Conservation (phyloP, 1,139 yeast genomes). For the Magnusiomyces magnusii region DNA sequence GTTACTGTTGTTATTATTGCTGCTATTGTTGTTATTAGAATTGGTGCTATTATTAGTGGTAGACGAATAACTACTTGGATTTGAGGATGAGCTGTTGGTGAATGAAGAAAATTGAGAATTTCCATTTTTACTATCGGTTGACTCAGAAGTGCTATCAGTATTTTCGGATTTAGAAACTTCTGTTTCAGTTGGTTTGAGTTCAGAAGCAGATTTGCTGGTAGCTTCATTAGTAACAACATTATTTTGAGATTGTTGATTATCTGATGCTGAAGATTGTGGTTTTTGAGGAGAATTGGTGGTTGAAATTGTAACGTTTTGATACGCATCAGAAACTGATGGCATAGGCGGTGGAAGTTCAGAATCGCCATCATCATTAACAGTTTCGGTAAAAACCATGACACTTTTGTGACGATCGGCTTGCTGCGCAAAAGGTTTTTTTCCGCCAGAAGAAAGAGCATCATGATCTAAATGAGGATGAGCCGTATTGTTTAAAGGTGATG, state of each 20-base stretch:
- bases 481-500: neutral
- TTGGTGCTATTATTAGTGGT: neutral
- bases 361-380: neutral
- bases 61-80: neutral
- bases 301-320: neutral
- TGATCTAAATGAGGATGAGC: slow-evolving; percentile 2
- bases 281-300: neutral
- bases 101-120: neutral
- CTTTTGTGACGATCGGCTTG: slow-evolving; percentile 14
- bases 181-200: neutral
- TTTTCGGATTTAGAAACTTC: neutral
- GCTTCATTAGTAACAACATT: neutral
- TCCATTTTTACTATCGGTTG: no score
- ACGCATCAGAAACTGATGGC: neutral
- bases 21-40: neutral
- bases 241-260: no score
- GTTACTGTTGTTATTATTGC: slow-evolving; percentile 4
- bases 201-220: neutral
- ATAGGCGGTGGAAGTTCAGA: slow-evolving; percentile 2
- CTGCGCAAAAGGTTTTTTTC: slow-evolving; percentile 6
- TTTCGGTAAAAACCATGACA: slow-evolving; percentile 10
- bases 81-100: neutral
- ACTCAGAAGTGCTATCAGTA: neutral
- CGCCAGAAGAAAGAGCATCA: slow-evolving; percentile 1
- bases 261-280: no score